Base-by-base conservation (phyloP, 139 green algal genomes). In the Trebouxia sp. region DNA sequence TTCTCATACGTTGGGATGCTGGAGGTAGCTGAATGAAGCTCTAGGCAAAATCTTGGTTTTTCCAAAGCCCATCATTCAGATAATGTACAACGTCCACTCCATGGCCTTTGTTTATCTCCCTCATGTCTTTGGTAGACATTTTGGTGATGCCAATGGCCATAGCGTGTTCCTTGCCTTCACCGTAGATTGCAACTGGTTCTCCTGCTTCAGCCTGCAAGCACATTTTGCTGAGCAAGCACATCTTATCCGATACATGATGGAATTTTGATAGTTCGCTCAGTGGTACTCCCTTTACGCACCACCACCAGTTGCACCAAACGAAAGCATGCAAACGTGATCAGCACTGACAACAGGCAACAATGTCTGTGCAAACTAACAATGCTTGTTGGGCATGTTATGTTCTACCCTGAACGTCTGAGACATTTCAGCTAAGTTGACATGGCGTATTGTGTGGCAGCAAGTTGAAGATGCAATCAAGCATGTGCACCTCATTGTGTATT, bases 41-140 rank as follows among this genome's bases (percentile, higher is more conserved):
- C n/a, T n/a, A n/a, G n/a, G 42, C 48, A 62, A 79, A 82, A 1
- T 47, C 43, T 43, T 75, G 72, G 2, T n/a, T 87, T 83, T 97
- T 96, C 97, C 97, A 99, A 32, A 99, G 89, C 0, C 94, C 97
- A 78, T 99, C 97, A 58, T 94, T 96, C 3, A 99, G 82, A 85
- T 94, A 94, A 83, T 99, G 96, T 74, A 98, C 83, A 82, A 94
- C 96, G 32, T 98, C 90, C 20, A 99, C 94, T 0, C 90, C 96
- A 43, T 97, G 94, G 15, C 93, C 96, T 87, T 98, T 98, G 86
- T 98, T 97, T n/a, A 95, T 76, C 17, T 86, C 72, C 58, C 76
- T 78, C 78, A 90, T 91, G 42, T 88, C 90, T 51, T 87, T 85
- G 35, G 94, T 98, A 22, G 92, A 96, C 92, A 99, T 95, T 39